Conservation (phyloP, 2,329 filamentous ascomycete species). For the Aspergillus quadrilineatus region DNA sequence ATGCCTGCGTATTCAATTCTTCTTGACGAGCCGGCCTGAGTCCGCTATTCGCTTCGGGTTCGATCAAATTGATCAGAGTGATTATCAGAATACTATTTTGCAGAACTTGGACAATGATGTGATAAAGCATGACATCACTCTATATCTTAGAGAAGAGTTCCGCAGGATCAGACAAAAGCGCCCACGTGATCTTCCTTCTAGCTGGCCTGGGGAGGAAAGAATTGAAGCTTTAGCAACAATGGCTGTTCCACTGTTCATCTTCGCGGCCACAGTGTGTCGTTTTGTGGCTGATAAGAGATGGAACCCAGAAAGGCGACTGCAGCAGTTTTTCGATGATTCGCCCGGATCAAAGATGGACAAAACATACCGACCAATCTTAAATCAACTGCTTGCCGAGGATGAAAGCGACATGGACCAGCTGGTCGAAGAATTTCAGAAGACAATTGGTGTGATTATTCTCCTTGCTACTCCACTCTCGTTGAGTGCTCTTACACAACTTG, state of each 20-base stretch:
- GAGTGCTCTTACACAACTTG: no score
- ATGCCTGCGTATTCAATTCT: background rate
- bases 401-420: no score
- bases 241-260: constrained; percentile 13
- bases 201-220: constrained; percentile 8
- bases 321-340: background rate
- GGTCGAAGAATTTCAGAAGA: no score
- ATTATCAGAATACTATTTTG: constrained; percentile 4
- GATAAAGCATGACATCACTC: constrained; percentile 6
- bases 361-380: constrained; percentile 4
- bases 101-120: background rate
- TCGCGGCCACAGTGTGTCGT: constrained; percentile 11
- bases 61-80: background rate
- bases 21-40: constrained; percentile 8
- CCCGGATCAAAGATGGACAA: constrained; percentile 8
- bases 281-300: constrained; percentile 3
- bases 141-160: constrained; percentile 8
- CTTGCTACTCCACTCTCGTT: no score
- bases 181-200: background rate
- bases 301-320: constrained; percentile 7
- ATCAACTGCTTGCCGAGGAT: no score
- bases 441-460: no score
- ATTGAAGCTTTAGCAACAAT: constrained; percentile 6
- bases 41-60: background rate
- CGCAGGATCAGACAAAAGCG: background rate